A percentile compares a stretch with the other conserved stretches of the same genome.
Conservation (phyloP, 108 stramenopile species). For the Halocafeteria seosinensis region DNA sequence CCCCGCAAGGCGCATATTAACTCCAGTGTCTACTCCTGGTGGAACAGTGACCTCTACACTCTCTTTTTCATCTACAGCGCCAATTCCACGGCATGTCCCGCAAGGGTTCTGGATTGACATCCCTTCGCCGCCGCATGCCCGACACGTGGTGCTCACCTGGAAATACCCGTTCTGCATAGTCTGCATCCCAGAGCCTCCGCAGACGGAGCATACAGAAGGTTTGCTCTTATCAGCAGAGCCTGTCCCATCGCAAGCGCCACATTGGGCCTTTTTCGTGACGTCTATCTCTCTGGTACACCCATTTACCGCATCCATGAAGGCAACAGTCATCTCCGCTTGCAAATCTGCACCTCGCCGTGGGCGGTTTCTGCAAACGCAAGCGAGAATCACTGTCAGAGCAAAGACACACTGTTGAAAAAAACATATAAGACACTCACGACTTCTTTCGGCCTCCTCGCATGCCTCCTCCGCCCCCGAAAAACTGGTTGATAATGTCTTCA, state of each 20-base stretch:
- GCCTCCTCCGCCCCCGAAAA: slow-evolving; percentile 51
- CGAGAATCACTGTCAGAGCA: slow-evolving; percentile 43
- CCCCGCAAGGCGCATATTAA: slow-evolving; percentile 62
- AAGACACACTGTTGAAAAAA: slow-evolving; percentile 2
- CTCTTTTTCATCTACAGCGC: slow-evolving; percentile 51
- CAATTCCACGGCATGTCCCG: slow-evolving; percentile 24
- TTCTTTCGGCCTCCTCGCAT: slow-evolving; percentile 8
- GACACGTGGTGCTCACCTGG: slow-evolving; percentile 1
- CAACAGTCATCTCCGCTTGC: slow-evolving; percentile 55
- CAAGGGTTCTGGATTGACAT: slow-evolving; percentile 1
- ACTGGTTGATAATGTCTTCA: slow-evolving; percentile 67
- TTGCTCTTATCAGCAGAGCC: slow-evolving; percentile 7
- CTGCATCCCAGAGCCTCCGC: slow-evolving; percentile 9
- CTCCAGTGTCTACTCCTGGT: slow-evolving; percentile 75
- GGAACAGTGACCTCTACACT: slow-evolving; percentile 67
- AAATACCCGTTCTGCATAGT: slow-evolving; percentile 3
- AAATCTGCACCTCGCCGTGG: slow-evolving; percentile 64
- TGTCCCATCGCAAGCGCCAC: slow-evolving; percentile 19
- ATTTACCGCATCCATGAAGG: slow-evolving; percentile 71
- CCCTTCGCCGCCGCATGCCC: background rate
- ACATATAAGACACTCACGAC: background rate
- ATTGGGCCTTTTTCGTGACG: slow-evolving; percentile 1
- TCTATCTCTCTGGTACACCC: slow-evolving; percentile 34
- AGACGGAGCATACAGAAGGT: slow-evolving; percentile 12
- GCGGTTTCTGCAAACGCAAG: no score